Conservation (phyloP, 768 basidiomycete species). For the Pleurotus tuber-regium region DNA sequence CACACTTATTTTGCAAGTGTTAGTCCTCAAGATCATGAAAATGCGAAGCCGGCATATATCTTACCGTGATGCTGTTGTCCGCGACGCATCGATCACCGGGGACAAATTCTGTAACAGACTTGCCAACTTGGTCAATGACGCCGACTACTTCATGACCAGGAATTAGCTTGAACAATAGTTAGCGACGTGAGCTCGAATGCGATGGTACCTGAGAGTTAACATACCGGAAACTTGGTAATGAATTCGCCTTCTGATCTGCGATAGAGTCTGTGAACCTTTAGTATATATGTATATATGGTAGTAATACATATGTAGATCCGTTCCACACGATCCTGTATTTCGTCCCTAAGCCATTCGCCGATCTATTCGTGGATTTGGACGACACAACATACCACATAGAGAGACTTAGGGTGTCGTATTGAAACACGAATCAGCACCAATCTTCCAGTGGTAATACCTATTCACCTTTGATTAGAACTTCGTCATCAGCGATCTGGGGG, state of each 20-base stretch:
- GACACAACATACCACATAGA: not conserved
- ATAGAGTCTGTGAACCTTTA: no score
- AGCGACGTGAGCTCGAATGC: not conserved
- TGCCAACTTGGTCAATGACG: slow-evolving; percentile 67
- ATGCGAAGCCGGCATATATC: slow-evolving; percentile 19
- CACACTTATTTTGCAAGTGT: not conserved
- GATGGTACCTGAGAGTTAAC: not conserved
- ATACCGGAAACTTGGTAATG: slow-evolving; percentile 58
- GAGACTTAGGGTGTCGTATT: slow-evolving; percentile 5
- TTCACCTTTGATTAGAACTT: slow-evolving; percentile 59
- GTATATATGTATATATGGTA: no score
- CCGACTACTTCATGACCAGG: slow-evolving; percentile 81
- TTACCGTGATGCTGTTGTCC: slow-evolving; percentile 71
- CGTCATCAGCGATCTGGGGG: slow-evolving; percentile 49
- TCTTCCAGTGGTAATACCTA: not conserved
- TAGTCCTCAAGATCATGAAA: not conserved
- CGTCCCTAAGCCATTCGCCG: not conserved
- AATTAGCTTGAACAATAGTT: slow-evolving; percentile 44
- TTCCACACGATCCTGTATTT: slow-evolving; percentile 3
- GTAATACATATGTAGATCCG: slow-evolving; percentile 7
- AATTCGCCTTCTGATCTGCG: slow-evolving; percentile 43
- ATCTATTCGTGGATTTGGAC: not conserved
- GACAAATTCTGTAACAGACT: slow-evolving; percentile 73
- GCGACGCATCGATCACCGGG: slow-evolving; percentile 83
- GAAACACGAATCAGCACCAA: not conserved